phyloP scores from a whole-genome alignment of 768 basidiomycete genomes.

The Boletus subcaerulescens region DNA sequence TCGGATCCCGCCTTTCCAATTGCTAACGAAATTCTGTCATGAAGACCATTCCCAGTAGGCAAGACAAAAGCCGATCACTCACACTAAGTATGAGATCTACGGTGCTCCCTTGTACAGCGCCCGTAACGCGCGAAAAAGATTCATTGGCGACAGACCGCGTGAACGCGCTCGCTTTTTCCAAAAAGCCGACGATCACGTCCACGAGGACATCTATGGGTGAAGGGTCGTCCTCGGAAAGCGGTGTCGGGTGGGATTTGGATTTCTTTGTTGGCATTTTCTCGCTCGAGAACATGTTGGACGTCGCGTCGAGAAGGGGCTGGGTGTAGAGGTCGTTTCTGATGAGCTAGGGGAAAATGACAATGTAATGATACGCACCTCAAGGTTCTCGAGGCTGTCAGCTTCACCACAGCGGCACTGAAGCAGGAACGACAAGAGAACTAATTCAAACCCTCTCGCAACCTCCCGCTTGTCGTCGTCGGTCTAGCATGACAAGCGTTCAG shows the following conservation, averaged over 20 bases:
- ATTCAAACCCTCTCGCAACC: conserved; percentile 59
- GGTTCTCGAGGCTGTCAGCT: conserved; percentile 53
- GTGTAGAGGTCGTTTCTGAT: not conserved
- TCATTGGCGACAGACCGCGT: conserved; percentile 77
- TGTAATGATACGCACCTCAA: conserved; percentile 51
- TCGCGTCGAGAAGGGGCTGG: conserved; percentile 61
- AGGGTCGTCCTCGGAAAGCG: conserved; percentile 30
- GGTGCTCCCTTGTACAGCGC: conserved; percentile 62
- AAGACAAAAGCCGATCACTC: conserved; percentile 30
- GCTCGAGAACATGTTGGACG: conserved; percentile 49
- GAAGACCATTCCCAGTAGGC: not conserved
- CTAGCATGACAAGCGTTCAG: conserved; percentile 7
- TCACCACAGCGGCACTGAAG: conserved; percentile 71
- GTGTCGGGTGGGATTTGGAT: conserved; percentile 16
- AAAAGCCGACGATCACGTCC: conserved; percentile 84
- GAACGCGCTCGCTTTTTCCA: conserved; percentile 81
- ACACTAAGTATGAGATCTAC: conserved; percentile 81
- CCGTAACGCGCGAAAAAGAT: conserved; percentile 71
- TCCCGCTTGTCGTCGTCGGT: conserved; percentile 15
- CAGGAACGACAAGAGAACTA: conserved; percentile 67
- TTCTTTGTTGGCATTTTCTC: conserved; percentile 39
- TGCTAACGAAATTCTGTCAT: conserved; percentile 51
- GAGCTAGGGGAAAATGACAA: not conserved
- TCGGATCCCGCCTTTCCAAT: conserved; percentile 70
- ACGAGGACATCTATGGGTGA: conserved; percentile 82